Evolutionary conservation across 2,329 filamentous ascomycete genomes (phyloP).

Genomic region (Diaporthe citrichinensis): DNA sequence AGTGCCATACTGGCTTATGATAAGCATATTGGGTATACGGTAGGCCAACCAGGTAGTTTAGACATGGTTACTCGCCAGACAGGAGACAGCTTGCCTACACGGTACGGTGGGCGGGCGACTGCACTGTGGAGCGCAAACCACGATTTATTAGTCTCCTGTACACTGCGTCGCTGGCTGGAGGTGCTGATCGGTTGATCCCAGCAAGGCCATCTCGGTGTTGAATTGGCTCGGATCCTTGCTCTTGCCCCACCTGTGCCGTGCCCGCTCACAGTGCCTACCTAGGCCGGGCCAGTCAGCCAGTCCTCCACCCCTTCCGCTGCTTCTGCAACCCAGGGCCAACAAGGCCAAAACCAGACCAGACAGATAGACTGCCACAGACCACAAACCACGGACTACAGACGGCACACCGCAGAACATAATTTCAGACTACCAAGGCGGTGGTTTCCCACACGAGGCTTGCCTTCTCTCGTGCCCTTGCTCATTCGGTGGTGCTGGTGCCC

Average conservation of each 20-base stretch:
- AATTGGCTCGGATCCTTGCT: constrained; percentile 19
- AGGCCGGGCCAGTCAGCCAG: background rate
- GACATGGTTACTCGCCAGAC: background rate
- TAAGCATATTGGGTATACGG: background rate
- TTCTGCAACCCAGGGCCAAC: background rate
- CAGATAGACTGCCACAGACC: constrained; percentile 17
- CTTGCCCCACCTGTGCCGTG: constrained; percentile 21
- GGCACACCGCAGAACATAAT: constrained; percentile 2
- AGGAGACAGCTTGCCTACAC: background rate
- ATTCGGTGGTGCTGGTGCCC: background rate
- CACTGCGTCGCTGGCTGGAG: background rate
- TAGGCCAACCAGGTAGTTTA: too few species aligned
- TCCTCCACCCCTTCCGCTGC: background rate
- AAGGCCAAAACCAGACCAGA: background rate
- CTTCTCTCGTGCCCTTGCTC: background rate
- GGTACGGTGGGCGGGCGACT: background rate
- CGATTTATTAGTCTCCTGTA: background rate
- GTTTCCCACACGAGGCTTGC: constrained; percentile 3
- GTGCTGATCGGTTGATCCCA: background rate
- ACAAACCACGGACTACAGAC: background rate
- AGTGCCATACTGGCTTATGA: background rate
- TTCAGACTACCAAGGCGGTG: background rate
- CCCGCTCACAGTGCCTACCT: background rate
- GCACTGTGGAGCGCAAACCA: constrained; percentile 12
- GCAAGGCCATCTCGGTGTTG: background rate